phyloP scores from a whole-genome alignment of 129 eudicot genomes.

The Deinandra increscens region DNA sequence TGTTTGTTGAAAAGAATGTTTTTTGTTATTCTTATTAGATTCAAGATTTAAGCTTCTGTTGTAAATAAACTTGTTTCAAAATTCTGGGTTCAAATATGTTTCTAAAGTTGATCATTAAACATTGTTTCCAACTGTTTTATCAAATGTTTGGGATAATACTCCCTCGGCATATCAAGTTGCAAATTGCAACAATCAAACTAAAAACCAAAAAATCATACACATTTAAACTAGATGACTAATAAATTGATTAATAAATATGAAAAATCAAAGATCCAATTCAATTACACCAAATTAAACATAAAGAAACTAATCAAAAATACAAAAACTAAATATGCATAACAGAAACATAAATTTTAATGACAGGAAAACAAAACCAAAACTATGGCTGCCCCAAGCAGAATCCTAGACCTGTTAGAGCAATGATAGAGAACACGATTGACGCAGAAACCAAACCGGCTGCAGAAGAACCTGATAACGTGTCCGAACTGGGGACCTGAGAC shows the following conservation, averaged over 20 bases:
- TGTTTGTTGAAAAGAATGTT: not conserved
- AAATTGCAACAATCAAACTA: not conserved
- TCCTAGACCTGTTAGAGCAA: conserved; percentile 4
- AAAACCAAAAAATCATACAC: not conserved
- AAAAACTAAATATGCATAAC: not conserved
- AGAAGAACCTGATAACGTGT: not conserved
- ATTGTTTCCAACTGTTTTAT: too few species aligned
- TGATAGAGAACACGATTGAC: not conserved
- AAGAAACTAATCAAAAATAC: not conserved
- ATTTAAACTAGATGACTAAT: not conserved
- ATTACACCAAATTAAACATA: not conserved
- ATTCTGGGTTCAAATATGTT: too few species aligned
- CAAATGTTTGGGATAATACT: not conserved
- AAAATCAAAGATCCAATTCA: conserved; percentile 1
- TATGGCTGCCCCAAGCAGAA: conserved; percentile 15
- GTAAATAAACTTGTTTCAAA: too few species aligned
- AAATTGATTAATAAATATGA: not conserved
- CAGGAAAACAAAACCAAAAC: not conserved
- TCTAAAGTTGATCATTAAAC: too few species aligned
- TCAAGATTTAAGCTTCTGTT: not conserved
- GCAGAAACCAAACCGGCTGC: not conserved
- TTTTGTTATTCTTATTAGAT: too few species aligned
- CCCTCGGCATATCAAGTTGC: not conserved
- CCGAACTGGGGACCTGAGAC: not conserved
- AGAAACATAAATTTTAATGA: not conserved